These are phyloP conservation scores for Aspergillus versicolor DNA, from an alignment of 2,329 filamentous ascomycete genomes.

Conservation along the genomic window DNA sequence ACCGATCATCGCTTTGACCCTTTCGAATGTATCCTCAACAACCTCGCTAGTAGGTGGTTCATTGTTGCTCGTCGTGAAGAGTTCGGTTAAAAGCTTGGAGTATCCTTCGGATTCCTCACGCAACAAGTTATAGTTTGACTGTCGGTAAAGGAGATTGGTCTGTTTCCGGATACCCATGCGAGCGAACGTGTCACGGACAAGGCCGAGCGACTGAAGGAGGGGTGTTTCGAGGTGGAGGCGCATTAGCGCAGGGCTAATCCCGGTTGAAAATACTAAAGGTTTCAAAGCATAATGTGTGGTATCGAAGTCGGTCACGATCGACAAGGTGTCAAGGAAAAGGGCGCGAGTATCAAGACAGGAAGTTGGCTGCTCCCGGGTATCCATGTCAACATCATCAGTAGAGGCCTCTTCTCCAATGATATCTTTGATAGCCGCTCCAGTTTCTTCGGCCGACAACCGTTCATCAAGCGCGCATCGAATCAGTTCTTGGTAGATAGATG, in stretches of 20 bases:
- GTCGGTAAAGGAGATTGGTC: conserved; percentile 89
- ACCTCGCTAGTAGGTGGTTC: conserved; percentile 72
- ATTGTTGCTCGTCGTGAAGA: conserved; percentile 82
- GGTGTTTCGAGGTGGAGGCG: conserved; percentile 79
- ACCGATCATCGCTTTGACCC: conserved; percentile 90
- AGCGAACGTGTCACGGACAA: conserved; percentile 82
- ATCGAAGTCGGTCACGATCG: conserved; percentile 73
- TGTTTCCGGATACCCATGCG: conserved; percentile 83
- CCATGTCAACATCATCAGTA: conserved; percentile 47
- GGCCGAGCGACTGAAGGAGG: conserved; percentile 70
- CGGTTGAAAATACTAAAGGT: conserved; percentile 69
- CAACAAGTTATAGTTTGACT: conserved; percentile 94
- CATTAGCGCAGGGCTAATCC: conserved; percentile 69
- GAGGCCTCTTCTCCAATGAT: conserved; percentile 63
- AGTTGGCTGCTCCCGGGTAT: conserved; percentile 45
- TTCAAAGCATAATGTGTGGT: conserved; percentile 59
- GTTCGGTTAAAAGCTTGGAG: conserved; percentile 90
- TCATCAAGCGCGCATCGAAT: conserved; percentile 71
- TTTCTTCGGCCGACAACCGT: conserved; percentile 65
- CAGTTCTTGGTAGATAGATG: conserved; percentile 79
- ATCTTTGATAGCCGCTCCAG: conserved; percentile 70
- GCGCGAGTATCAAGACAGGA: conserved; percentile 60
- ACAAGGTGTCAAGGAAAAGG: conserved; percentile 79
- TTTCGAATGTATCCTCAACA: conserved; percentile 83
- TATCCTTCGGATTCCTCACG: conserved; percentile 97